These are phyloP conservation scores for Mortierella sp. DNA, from an alignment of 371 early-diverging fungal genomes.

Conservation along the genomic window DNA sequence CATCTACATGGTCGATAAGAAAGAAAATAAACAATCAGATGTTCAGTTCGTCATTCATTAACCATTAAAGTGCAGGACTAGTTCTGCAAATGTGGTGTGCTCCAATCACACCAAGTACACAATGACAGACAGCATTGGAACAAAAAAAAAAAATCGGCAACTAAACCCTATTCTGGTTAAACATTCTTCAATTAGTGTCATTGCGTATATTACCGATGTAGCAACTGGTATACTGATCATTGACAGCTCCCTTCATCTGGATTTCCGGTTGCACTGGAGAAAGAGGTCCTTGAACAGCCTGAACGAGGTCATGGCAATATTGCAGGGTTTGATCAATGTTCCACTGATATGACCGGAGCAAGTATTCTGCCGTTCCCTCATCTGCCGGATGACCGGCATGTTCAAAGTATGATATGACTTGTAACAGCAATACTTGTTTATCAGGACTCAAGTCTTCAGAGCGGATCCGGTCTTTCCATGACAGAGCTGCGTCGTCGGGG, in stretches of 20 bases:
- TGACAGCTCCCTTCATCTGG: slow-evolving; percentile 62
- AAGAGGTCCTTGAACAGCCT: slow-evolving; percentile 62
- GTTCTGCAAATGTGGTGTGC: not conserved
- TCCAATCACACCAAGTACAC: not conserved
- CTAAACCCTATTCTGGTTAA: slow-evolving; percentile 31
- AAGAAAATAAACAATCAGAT: not conserved
- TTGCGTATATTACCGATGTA: slow-evolving; percentile 64
- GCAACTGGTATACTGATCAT: slow-evolving; percentile 68
- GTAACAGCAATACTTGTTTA: slow-evolving; percentile 50
- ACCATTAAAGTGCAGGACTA: not conserved
- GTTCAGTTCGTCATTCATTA: slow-evolving; percentile 5
- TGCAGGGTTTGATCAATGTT: slow-evolving; percentile 51
- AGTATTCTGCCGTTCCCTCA: slow-evolving; percentile 52
- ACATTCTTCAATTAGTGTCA: not conserved
- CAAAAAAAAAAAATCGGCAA: too few relatives aligned
- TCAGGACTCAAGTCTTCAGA: slow-evolving; percentile 36
- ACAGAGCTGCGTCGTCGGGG: not conserved
- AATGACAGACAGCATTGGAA: not conserved
- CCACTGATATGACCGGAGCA: slow-evolving; percentile 54
- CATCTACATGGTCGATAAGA: slow-evolving; percentile 36
- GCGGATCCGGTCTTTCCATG: not conserved
- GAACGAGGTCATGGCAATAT: slow-evolving; percentile 54
- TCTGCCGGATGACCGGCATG: slow-evolving; percentile 53
- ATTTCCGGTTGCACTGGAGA: slow-evolving; percentile 43
- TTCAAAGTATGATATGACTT: slow-evolving; percentile 54